phyloP scores from a whole-genome alignment of 108 stramenopile genomes.

The Seminavis robusta region DNA sequence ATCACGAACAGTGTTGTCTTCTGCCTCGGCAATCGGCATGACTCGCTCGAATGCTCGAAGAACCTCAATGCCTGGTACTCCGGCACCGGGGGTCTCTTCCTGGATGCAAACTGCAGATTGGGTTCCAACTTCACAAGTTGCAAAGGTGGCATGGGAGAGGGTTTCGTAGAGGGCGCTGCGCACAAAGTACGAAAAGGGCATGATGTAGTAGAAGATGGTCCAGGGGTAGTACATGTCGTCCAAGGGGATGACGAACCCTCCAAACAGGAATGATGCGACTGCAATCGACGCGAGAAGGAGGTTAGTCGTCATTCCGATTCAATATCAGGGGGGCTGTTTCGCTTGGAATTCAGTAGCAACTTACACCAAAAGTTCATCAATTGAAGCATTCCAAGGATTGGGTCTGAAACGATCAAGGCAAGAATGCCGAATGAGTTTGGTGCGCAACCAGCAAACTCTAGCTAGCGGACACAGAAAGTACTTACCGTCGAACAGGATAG shows the following conservation, averaged over 20 bases:
- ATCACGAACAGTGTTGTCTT: conserved; percentile 9
- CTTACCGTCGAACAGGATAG: conserved; percentile 16
- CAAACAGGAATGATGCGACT: conserved; percentile 27
- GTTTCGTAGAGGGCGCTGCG: conserved; percentile 9
- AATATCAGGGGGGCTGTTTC: too few relatives aligned
- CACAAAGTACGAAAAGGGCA: conserved; percentile 20
- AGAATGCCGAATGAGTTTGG: too few relatives aligned
- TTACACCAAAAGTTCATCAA: conserved; percentile 27
- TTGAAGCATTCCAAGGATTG: conserved; percentile 30
- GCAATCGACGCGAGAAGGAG: neutral
- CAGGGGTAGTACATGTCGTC: conserved; percentile 26
- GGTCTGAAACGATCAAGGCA: too few relatives aligned
- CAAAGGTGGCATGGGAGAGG: conserved; percentile 11
- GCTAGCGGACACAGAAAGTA: too few relatives aligned
- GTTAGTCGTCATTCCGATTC: neutral
- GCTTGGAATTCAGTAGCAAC: neutral
- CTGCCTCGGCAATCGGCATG: conserved; percentile 11
- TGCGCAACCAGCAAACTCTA: too few relatives aligned
- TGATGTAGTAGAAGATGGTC: conserved; percentile 25
- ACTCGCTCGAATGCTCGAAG: conserved; percentile 12
- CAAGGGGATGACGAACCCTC: conserved; percentile 25
- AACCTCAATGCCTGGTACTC: conserved; percentile 9
- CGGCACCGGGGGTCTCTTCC: neutral
- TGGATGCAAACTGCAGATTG: neutral
- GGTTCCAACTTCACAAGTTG: conserved; percentile 7